Evolutionary conservation across 2,329 filamentous ascomycete genomes (phyloP), one percentile per base, ranked within the genome.

Genomic region (Exophiala dermatitidis): DNA sequence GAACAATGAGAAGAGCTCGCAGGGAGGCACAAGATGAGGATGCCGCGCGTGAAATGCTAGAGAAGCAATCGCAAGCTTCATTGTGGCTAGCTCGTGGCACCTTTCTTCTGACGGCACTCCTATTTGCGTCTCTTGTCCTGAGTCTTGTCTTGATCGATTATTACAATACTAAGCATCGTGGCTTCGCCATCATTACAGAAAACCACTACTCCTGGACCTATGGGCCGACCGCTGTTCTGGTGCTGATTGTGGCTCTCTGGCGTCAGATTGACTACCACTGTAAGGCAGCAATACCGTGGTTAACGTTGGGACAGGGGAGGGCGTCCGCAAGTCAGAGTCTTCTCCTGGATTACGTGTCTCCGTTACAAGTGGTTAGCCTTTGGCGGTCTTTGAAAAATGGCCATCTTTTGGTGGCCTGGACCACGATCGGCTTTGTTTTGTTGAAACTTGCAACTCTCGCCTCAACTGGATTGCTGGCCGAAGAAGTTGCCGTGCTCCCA

Each of bases 291-390:
- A 56, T 59, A 34, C 64, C 67, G 1, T 69, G 67, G 67, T 56
- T 56, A 9, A 60, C 61, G 33, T 53, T 69, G 7, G 51, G 54
- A n/a, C 46, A 47, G 29, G 63, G 60, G 1, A 10, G 48, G 26
- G 36, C 51, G 2, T 19, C 48, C 1, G 49, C 57, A 4, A 45
- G 58, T 10, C 61, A 59, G 48, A 63, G 59, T 7, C 33, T 69
- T 2, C 49, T 65, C 1, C 53, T 67, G n/a, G 66, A 68, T 43
- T 69, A 67, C 45, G 48, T 66, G 2, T 67, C 67, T 1, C 65
- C 66, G 3, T 32, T 65, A 7, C 57, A 66, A 10, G 52, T 60
- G 12, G 49, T 57, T 1, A 61, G 58, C 26, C 56, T 68, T 3
- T 67, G 50, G 52, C 48, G 34, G 4, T 59, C 66, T 4, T 28